These are phyloP conservation scores for Xeromyces bisporus DNA, from an alignment of 495 filamentous ascomycete species.

Conservation along the genomic window DNA sequence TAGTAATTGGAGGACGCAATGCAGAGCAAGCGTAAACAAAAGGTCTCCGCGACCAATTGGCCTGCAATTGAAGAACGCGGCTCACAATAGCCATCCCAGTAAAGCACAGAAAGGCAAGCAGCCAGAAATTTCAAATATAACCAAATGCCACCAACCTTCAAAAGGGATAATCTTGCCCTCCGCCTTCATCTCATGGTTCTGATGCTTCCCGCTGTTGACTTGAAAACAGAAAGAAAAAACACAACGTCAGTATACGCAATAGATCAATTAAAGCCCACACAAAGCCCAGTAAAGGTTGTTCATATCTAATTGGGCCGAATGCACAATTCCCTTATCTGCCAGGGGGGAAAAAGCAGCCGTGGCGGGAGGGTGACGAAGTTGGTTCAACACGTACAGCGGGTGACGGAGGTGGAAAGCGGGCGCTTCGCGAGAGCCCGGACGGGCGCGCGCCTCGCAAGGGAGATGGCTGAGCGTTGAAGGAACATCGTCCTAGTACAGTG, in stretches of 20 bases:
- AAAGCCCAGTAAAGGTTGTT: not conserved
- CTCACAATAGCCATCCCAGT: not conserved
- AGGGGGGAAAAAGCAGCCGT: not conserved
- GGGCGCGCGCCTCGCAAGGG: slow-evolving; percentile 53
- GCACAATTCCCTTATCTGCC: slow-evolving; percentile 11
- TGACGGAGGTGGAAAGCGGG: slow-evolving; percentile 31
- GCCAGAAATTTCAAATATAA: slow-evolving; percentile 2
- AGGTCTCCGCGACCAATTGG: not conserved
- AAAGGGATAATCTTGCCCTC: slow-evolving; percentile 30
- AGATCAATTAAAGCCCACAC: not conserved
- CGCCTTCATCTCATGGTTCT: slow-evolving; percentile 20
- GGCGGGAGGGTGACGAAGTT: slow-evolving; percentile 6
- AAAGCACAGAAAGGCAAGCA: slow-evolving; percentile 5
- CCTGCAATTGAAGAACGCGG: not conserved
- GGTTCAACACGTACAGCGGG: slow-evolving; percentile 34
- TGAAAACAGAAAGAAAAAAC: slow-evolving; percentile 10
- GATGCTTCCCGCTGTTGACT: slow-evolving; percentile 24
- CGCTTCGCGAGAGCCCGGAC: slow-evolving; percentile 36
- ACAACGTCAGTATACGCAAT: slow-evolving; percentile 13
- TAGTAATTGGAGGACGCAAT: not conserved
- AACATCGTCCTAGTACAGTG: slow-evolving; percentile 44
- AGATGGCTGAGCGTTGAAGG: slow-evolving; percentile 61
- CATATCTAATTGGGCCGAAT: slow-evolving; percentile 10
- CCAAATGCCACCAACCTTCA: slow-evolving; percentile 22
- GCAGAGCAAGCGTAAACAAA: not conserved